Evolutionary conservation across 2,329 filamentous ascomycete species (phyloP).

Genomic region (Aspergillus ochraceus): DNA sequence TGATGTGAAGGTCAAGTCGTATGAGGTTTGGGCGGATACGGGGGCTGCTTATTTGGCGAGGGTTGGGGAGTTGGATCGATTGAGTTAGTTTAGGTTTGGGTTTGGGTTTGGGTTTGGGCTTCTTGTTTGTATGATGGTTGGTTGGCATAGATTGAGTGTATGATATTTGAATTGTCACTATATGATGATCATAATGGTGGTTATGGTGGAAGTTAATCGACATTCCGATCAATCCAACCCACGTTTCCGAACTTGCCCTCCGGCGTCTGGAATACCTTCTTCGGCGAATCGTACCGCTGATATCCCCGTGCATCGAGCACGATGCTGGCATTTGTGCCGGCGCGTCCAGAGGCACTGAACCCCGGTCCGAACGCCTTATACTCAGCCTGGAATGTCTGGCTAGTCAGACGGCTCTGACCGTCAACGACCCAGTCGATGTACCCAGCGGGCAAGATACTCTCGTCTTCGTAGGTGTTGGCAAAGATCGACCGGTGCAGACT

Average conservation of each 20-base stretch:
- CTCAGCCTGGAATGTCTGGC: constrained; percentile 58
- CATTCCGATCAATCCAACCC: constrained; percentile 49
- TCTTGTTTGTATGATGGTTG: too few species aligned
- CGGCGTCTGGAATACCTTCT: constrained; percentile 50
- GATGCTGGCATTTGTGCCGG: constrained; percentile 42
- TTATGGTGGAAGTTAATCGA: background rate
- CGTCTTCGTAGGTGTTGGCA: constrained; percentile 56
- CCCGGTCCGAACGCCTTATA: constrained; percentile 52
- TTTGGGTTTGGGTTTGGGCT: too few species aligned
- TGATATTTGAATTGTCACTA: too few species aligned
- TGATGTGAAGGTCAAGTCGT: constrained; percentile 37
- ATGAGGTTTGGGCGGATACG: constrained; percentile 47
- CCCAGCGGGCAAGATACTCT: constrained; percentile 53
- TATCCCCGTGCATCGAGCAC: constrained; percentile 46
- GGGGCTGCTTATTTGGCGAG: constrained; percentile 45
- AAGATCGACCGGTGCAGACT: constrained; percentile 59
- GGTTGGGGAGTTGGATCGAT: constrained; percentile 18
- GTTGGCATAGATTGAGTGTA: too few species aligned
- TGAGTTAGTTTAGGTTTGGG: background rate
- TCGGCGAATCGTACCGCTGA: constrained; percentile 38
- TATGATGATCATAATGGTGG: too few species aligned
- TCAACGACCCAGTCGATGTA: constrained; percentile 55
- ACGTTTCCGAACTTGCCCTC: constrained; percentile 48
- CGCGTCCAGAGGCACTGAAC: background rate
- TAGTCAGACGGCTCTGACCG: constrained; percentile 42